Evolutionary conservation across 345 rosid genomes (phyloP), one percentile per base, ranked within the genome.

Genomic region (Eutrema yunnanense): DNA sequence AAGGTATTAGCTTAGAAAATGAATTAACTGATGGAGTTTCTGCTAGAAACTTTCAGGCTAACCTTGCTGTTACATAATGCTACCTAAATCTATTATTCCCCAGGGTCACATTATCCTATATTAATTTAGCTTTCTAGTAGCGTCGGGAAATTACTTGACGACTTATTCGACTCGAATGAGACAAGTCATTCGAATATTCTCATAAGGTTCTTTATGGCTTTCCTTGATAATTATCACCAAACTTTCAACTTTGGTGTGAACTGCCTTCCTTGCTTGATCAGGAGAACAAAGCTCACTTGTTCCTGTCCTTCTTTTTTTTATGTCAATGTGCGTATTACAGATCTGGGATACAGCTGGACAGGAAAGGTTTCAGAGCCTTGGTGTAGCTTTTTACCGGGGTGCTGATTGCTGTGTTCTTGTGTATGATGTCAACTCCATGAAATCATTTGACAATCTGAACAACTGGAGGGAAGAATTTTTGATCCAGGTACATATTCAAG

Each of bases 321-420:
- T 70, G 71, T 30, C 53, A 63, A 62, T 69, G 26, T 12, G 12
- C 14, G 56, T 37, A 46, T 72, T 59, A 32, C 80, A 92, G 99
- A 92, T 92, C 71, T 95, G 99, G 99, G 99, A 95, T 80, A 95
- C 89, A 27, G 94, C 96, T 74, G 92, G 96, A 27, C 96, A 90
- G 72, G 96, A 90, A 72, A 86, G 96, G 79, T 95, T 95, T 78
- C 97, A 95, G 76, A 95, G 98, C 74, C 87, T 95, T 58, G 99
- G 99, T 38, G 96, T 90, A 71, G 96, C 96, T 54, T 90, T 88
- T 81, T 90, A 90, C 62, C 84, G 93, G 2, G 92, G 93, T 55
- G 93, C 92, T 47, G 93, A 90, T 74, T 87, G 93, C 73, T 88
- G 93, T 75, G 93, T 90, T 63, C 96, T 94, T 78, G 98, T 94